Conservation (phyloP, 345 rosid species). For the Gossypium sturtianum region DNA sequence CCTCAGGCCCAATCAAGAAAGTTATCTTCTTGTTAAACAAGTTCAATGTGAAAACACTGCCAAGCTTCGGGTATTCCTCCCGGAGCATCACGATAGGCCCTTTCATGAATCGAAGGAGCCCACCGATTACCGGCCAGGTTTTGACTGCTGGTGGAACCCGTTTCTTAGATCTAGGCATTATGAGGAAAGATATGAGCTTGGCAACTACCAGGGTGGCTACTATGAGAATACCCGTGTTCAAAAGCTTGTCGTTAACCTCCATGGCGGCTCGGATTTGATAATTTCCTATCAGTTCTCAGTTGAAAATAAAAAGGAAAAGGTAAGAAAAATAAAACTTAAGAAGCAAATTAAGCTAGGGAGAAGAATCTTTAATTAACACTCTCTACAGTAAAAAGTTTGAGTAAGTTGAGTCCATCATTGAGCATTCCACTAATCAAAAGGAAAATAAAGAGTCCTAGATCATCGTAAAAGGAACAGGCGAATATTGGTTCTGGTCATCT, state of each 20-base stretch:
- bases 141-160: conserved; percentile 71
- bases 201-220: conserved; percentile 64
- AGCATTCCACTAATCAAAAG: not conserved
- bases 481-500: not conserved
- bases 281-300: not conserved
- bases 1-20: conserved; percentile 90
- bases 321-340: not conserved
- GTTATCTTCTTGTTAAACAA: conserved; percentile 75
- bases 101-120: conserved; percentile 63
- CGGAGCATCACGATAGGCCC: conserved; percentile 83
- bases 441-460: not conserved
- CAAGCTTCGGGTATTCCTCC: conserved; percentile 81
- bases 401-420: not conserved
- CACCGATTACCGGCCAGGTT: conserved; percentile 66
- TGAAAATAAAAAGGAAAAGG: conserved; percentile 5
- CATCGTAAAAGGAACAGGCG: not conserved
- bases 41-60: conserved; percentile 81
- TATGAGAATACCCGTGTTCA: conserved; percentile 52
- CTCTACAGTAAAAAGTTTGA: not conserved
- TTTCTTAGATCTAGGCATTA: conserved; percentile 52
- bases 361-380: not conserved
- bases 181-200: conserved; percentile 61
- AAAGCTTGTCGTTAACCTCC: conserved; percentile 53
- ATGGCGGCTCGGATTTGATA: conserved; percentile 12
- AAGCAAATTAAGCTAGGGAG: not conserved